Percentiles rank a stretch among this genome's conserved stretches.
Conservation (phyloP, 441 rosid species). For the Mallotus japonicus region DNA sequence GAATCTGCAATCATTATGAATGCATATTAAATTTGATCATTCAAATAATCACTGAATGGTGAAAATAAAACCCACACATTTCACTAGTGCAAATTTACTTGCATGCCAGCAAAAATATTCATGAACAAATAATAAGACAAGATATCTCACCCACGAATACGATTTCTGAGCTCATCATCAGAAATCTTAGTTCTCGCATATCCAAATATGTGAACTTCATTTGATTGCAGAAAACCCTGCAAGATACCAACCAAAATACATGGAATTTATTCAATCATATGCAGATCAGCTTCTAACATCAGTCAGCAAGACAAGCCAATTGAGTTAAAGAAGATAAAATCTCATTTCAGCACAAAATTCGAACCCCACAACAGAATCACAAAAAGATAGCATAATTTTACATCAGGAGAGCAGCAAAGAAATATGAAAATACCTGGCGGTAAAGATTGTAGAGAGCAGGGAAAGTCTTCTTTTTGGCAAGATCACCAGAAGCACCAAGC, state of each 20-base stretch:
- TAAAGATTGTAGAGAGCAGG: slow-evolving; percentile 93
- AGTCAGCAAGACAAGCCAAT: not conserved
- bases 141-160: slow-evolving; percentile 64
- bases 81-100: not conserved
- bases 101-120: not conserved
- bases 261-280: slow-evolving; percentile 2
- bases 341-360: not conserved
- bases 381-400: not conserved
- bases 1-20: slow-evolving; percentile 47
- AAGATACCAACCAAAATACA: slow-evolving; percentile 8
- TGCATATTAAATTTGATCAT: slow-evolving; percentile 13
- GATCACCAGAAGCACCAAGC: slow-evolving; percentile 99
- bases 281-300: not conserved
- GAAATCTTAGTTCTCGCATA: slow-evolving; percentile 91
- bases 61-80: not conserved
- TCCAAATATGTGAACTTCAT: slow-evolving; percentile 93
- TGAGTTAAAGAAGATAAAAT: not conserved
- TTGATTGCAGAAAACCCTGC: slow-evolving; percentile 72
- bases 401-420: not conserved
- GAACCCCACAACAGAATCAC: not conserved
- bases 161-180: slow-evolving; percentile 69
- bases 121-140: slow-evolving; percentile 12
- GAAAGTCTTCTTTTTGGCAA: slow-evolving; percentile 98
- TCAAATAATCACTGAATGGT: slow-evolving; percentile 10
- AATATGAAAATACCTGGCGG: slow-evolving; percentile 56